A percentile compares a stretch with the other conserved stretches of the same genome.
Conservation (phyloP, 352 stramenopile species). For the Pythium plurisporium region DNA sequence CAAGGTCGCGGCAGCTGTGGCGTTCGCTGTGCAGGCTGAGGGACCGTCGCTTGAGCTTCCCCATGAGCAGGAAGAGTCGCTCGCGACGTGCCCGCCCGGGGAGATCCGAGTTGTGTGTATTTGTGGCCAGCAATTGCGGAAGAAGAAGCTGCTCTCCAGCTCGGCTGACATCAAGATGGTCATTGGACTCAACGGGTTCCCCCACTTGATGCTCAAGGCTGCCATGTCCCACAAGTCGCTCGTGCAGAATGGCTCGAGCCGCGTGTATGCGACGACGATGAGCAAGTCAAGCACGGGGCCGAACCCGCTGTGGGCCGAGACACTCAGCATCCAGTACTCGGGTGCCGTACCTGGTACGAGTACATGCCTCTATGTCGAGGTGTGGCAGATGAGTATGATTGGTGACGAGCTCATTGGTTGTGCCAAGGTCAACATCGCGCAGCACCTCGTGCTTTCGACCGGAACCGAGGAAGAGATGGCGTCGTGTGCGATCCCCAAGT, state of each 20-base stretch:
- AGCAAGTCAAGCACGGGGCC: conserved; percentile 47
- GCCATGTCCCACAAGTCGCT: conserved; percentile 33
- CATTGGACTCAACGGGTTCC: conserved; percentile 69
- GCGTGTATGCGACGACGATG: conserved; percentile 57
- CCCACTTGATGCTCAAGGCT: conserved; percentile 53
- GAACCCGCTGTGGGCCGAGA: conserved; percentile 77
- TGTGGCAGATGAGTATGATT: conserved; percentile 73
- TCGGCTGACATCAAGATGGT: conserved; percentile 52
- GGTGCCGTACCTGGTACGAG: conserved; percentile 71
- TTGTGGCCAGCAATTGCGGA: conserved; percentile 46
- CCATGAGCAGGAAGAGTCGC: conserved; percentile 54
- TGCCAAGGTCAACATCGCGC: conserved; percentile 72
- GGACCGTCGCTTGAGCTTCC: conserved; percentile 56
- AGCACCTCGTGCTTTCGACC: conserved; percentile 56
- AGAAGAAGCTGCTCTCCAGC: conserved; percentile 43
- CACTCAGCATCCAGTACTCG: conserved; percentile 67
- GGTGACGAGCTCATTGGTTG: conserved; percentile 75
- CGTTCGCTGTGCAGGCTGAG: conserved; percentile 58
- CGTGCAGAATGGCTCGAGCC: conserved; percentile 47
- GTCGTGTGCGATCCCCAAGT: conserved; percentile 61
- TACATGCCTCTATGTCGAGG: conserved; percentile 67
- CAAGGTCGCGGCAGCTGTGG: conserved; percentile 69
- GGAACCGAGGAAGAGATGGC: conserved; percentile 68
- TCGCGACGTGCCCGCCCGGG: conserved; percentile 65
- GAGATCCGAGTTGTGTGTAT: conserved; percentile 83